Percentiles rank a stretch among this genome's conserved stretches.
Conservation (phyloP, 2,329 filamentous ascomycete genomes). For the Mycosphaerella sp. region DNA sequence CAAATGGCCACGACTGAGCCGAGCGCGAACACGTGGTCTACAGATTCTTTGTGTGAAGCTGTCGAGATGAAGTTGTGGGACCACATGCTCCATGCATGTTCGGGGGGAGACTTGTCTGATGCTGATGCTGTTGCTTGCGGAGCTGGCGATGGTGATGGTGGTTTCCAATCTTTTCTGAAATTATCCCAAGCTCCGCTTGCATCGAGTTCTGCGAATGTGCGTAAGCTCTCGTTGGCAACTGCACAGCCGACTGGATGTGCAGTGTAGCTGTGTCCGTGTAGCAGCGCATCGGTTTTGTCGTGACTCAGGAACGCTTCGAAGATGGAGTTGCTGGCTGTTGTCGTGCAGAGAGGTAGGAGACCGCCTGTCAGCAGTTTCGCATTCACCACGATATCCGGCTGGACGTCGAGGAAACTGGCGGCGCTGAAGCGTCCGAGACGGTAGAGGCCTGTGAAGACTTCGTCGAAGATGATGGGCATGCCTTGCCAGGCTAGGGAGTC, state of each 20-base stretch:
- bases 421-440: slow-evolving; percentile 68
- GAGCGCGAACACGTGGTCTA: slow-evolving; percentile 64
- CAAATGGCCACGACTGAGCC: slow-evolving; percentile 68
- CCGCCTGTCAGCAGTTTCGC: slow-evolving; percentile 81
- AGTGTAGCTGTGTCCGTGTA: slow-evolving; percentile 84
- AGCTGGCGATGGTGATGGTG: background rate
- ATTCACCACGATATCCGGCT: slow-evolving; percentile 72
- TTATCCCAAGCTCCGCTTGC: slow-evolving; percentile 50
- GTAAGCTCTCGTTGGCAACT: slow-evolving; percentile 64
- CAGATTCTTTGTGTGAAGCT: slow-evolving; percentile 51
- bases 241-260: slow-evolving; percentile 76
- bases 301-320: slow-evolving; percentile 65
- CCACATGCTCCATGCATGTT: slow-evolving; percentile 65
- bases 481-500: slow-evolving; percentile 55
- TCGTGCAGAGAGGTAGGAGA: slow-evolving; percentile 68
- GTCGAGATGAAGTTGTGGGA: slow-evolving; percentile 52
- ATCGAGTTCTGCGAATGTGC: slow-evolving; percentile 56
- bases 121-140: no score
- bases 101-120: background rate
- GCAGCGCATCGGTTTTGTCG: slow-evolving; percentile 69
- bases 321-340: slow-evolving; percentile 65
- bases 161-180: slow-evolving; percentile 48
- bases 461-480: slow-evolving; percentile 74
- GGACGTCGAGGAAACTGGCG: slow-evolving; percentile 60
- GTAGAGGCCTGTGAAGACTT: slow-evolving; percentile 82